phyloP scores from a whole-genome alignment of 371 early-diverging fungal genomes.

The Conidiobolus incongruus region DNA sequence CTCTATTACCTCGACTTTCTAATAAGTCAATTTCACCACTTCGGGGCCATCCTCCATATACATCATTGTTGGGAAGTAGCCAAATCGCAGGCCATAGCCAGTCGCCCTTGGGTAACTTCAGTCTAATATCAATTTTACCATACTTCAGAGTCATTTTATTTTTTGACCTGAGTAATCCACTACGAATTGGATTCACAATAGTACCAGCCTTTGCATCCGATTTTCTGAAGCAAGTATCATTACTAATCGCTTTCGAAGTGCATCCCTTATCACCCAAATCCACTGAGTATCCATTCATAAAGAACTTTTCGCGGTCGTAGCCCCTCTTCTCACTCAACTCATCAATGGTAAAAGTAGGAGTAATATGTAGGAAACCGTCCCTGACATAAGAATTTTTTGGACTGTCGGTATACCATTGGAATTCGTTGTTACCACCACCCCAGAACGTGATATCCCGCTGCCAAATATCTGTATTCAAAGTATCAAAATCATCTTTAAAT shows the following conservation, averaged over 20 bases:
- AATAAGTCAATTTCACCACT: conserved; percentile 18
- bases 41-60: conserved; percentile 48
- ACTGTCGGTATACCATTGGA: conserved; percentile 29
- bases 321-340: conserved; percentile 2
- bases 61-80: conserved; percentile 38
- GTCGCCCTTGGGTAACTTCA: conserved; percentile 36
- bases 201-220: conserved; percentile 7
- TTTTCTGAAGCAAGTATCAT: conserved; percentile 6
- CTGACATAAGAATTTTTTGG: conserved; percentile 34
- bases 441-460: background rate
- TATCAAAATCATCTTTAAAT: background rate
- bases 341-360: conserved; percentile 27
- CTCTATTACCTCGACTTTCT: background rate
- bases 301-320: background rate
- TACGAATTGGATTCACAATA: conserved; percentile 4
- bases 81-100: conserved; percentile 45
- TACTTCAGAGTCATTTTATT: conserved; percentile 15
- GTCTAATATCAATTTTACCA: conserved; percentile 38
- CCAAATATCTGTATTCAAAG: conserved; percentile 1
- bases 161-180: background rate
- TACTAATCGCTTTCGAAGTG: conserved; percentile 9
- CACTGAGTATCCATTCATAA: conserved; percentile 11
- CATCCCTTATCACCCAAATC: conserved; percentile 6
- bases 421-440: conserved; percentile 19
- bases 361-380: conserved; percentile 33